These are phyloP conservation scores for Fistulifera solaris DNA, from an alignment of 108 stramenopile species.

Conservation along the genomic window DNA sequence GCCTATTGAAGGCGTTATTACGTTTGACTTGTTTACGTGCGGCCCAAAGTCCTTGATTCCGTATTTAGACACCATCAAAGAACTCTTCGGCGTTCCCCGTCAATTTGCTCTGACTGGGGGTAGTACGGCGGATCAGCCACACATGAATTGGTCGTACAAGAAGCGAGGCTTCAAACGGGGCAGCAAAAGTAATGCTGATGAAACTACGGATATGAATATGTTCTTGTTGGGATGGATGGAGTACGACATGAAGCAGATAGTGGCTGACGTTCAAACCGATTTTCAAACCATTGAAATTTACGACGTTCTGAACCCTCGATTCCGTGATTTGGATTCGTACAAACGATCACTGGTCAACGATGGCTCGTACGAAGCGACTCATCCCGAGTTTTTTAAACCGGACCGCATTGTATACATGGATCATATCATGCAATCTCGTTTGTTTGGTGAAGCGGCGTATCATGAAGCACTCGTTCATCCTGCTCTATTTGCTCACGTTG, in stretches of 20 bases:
- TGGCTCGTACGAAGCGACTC: slow-evolving; percentile 41
- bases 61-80: slow-evolving; percentile 37
- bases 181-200: background rate
- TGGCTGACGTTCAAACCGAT: slow-evolving; percentile 39
- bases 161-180: slow-evolving; percentile 2
- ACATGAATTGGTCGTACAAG: slow-evolving; percentile 5
- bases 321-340: slow-evolving; percentile 26
- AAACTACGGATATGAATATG: background rate
- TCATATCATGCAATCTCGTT: slow-evolving; percentile 53
- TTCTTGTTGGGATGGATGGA: slow-evolving; percentile 5
- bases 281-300: slow-evolving; percentile 53
- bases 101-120: background rate
- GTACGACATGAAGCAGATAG: slow-evolving; percentile 19
- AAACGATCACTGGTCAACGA: slow-evolving; percentile 23
- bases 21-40: slow-evolving; percentile 71
- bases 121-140: background rate
- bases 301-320: slow-evolving; percentile 37
- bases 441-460: slow-evolving; percentile 66
- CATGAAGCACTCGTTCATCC: slow-evolving; percentile 94
- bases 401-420: slow-evolving; percentile 60
- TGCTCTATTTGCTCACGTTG: slow-evolving; percentile 75
- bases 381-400: slow-evolving; percentile 46
- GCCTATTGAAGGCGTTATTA: slow-evolving; percentile 68
- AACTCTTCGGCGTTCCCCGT: slow-evolving; percentile 39
- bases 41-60: slow-evolving; percentile 50